phyloP scores from a whole-genome alignment of 148 eudicot genomes.

The Rhododendron mucronatum region DNA sequence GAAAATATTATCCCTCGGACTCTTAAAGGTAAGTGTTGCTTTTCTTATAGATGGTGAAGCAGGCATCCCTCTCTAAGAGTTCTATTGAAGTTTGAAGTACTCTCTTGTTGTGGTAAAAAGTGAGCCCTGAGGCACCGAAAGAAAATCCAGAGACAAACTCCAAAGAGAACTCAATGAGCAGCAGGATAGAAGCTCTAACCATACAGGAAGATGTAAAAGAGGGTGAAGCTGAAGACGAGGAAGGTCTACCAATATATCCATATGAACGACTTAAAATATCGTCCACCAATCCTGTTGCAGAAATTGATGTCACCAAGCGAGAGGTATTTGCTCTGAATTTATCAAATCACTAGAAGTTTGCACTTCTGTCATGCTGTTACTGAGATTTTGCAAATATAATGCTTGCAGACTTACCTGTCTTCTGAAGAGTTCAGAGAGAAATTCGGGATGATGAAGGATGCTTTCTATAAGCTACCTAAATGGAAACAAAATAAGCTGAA shows the following conservation, averaged over 20 bases:
- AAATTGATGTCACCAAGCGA: conserved; percentile 87
- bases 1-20: conserved; percentile 66
- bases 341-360: background rate
- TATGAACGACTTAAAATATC: conserved; percentile 70
- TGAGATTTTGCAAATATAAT: conserved; percentile 9
- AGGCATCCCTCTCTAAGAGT: background rate
- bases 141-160: conserved; percentile 41
- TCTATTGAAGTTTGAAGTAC: conserved; percentile 7
- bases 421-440: conserved; percentile 78
- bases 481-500: conserved; percentile 99
- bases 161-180: conserved; percentile 56
- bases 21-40: conserved; percentile 50
- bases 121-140: conserved; percentile 49
- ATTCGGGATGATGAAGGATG: conserved; percentile 69
- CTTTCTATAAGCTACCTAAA: conserved; percentile 84
- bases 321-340: conserved; percentile 51
- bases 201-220: conserved; percentile 74
- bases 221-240: conserved; percentile 81
- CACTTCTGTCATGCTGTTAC: background rate
- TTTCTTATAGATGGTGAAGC: background rate
- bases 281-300: conserved; percentile 63
- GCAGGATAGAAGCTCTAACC: conserved; percentile 41
- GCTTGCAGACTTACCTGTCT: conserved; percentile 79
- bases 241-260: conserved; percentile 69
- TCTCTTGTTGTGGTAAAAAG: conserved; percentile 28